Conservation (phyloP, 306 rosid genomes). For the Fagus crenata region DNA sequence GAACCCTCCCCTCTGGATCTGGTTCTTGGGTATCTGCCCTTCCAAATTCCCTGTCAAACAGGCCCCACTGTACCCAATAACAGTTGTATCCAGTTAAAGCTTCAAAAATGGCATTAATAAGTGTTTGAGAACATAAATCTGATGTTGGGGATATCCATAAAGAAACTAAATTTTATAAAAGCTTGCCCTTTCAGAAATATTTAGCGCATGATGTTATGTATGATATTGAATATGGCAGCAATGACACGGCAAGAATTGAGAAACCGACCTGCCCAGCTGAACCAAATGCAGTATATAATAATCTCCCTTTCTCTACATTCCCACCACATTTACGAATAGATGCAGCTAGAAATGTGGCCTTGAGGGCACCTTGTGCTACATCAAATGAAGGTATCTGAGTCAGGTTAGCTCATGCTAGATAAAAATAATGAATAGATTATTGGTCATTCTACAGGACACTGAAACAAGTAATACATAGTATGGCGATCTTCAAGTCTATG, state of each 20-base stretch:
- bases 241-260: constrained; percentile 9
- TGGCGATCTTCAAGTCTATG: constrained; percentile 4
- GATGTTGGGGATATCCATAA: background rate
- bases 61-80: constrained; percentile 72
- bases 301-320: constrained; percentile 81
- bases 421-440: constrained; percentile 10
- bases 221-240: background rate
- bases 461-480: background rate
- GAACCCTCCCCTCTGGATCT: constrained; percentile 94
- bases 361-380: constrained; percentile 82
- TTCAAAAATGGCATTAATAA: background rate
- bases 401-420: constrained; percentile 12
- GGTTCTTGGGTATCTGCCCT: constrained; percentile 83
- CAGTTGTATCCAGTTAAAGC: constrained; percentile 2
- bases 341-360: constrained; percentile 79
- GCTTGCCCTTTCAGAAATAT: background rate
- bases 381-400: constrained; percentile 23
- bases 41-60: constrained; percentile 81
- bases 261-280: constrained; percentile 86
- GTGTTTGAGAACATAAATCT: constrained; percentile 6
- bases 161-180: background rate
- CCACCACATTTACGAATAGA: constrained; percentile 95
- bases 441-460: background rate
- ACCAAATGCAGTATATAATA: constrained; percentile 81
- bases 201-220: background rate